A percentile compares a stretch with the other conserved stretches of the same genome.
Evolutionary conservation across 768 basidiomycete genomes (phyloP).

Genomic region (Favolaschia claudopus): DNA sequence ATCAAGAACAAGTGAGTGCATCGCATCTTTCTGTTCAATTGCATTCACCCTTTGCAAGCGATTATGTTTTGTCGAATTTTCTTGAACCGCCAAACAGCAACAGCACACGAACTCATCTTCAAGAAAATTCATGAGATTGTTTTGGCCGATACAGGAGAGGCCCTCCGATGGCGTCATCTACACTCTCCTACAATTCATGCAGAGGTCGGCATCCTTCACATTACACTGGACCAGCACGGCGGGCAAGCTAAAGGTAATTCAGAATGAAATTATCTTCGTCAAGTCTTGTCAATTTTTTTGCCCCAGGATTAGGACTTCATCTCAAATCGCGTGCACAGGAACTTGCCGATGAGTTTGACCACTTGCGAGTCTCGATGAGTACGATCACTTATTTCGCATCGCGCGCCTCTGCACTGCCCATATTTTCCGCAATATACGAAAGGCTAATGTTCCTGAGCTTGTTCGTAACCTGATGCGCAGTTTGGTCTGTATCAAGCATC

Average conservation of each 20-base stretch:
- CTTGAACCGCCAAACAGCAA: slow-evolving; percentile 27
- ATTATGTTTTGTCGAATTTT: slow-evolving; percentile 6
- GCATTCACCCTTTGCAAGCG: neutral
- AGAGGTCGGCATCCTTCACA: slow-evolving; percentile 17
- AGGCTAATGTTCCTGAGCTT: slow-evolving; percentile 13
- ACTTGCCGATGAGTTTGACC: slow-evolving; percentile 16
- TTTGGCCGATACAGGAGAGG: slow-evolving; percentile 19
- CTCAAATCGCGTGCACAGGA: slow-evolving; percentile 23
- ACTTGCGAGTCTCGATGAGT: slow-evolving; percentile 19
- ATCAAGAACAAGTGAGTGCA: neutral
- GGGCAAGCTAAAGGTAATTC: slow-evolving; percentile 30
- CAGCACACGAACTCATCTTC: slow-evolving; percentile 23
- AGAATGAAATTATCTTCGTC: too few species aligned
- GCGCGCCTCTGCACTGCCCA: slow-evolving; percentile 33
- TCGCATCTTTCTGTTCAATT: neutral
- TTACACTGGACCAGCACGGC: slow-evolving; percentile 24
- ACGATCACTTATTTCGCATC: slow-evolving; percentile 33
- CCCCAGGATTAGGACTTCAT: slow-evolving; percentile 33
- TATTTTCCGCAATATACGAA: slow-evolving; percentile 31
- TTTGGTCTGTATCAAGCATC: slow-evolving; percentile 31
- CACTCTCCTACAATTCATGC: slow-evolving; percentile 7
- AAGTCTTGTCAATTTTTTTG: too few species aligned
- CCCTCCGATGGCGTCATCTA: slow-evolving; percentile 26
- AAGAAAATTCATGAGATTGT: slow-evolving; percentile 20
- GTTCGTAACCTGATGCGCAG: slow-evolving; percentile 33